These are phyloP conservation scores for Spergularia azorica DNA, from an alignment of 179 eudicot species.

Conservation along the genomic window DNA sequence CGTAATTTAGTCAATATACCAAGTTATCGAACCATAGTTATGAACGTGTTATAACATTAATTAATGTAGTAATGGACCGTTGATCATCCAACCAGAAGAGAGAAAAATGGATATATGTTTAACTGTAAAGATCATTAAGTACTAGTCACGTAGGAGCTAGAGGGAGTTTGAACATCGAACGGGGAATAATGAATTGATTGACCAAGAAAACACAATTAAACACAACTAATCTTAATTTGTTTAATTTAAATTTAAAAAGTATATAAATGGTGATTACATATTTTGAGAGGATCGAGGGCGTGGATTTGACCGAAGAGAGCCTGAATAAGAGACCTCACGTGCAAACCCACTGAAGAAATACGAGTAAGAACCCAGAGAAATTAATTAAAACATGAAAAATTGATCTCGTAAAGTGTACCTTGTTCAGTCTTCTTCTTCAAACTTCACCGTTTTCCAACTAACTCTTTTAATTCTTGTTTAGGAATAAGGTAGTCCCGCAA, in stretches of 20 bases:
- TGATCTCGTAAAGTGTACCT: background rate
- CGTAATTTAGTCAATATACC: too few relatives aligned
- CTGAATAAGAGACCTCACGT: slow-evolving; percentile 49
- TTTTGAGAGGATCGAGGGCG: slow-evolving; percentile 25
- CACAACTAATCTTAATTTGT: too few relatives aligned
- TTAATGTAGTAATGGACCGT: too few relatives aligned
- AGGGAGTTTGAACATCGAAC: background rate
- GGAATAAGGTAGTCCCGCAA: background rate
- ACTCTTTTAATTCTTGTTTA: background rate
- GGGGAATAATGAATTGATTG: background rate
- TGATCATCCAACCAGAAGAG: slow-evolving; percentile 22
- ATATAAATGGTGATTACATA: too few relatives aligned
- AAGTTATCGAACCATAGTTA: too few relatives aligned
- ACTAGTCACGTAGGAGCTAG: background rate
- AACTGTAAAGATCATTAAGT: background rate
- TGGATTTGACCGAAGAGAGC: slow-evolving; percentile 32
- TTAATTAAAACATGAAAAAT: too few relatives aligned
- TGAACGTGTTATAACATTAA: too few relatives aligned
- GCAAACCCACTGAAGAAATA: slow-evolving; percentile 32
- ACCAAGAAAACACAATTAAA: background rate
- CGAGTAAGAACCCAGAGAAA: too few relatives aligned
- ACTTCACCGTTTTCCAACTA: slow-evolving; percentile 5
- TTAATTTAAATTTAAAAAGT: too few relatives aligned
- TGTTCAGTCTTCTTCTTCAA: slow-evolving; percentile 1
- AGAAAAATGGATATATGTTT: slow-evolving; percentile 14